phyloP scores from a whole-genome alignment of 106 monocot genomes.

The Dactylorhiza incarnata region DNA sequence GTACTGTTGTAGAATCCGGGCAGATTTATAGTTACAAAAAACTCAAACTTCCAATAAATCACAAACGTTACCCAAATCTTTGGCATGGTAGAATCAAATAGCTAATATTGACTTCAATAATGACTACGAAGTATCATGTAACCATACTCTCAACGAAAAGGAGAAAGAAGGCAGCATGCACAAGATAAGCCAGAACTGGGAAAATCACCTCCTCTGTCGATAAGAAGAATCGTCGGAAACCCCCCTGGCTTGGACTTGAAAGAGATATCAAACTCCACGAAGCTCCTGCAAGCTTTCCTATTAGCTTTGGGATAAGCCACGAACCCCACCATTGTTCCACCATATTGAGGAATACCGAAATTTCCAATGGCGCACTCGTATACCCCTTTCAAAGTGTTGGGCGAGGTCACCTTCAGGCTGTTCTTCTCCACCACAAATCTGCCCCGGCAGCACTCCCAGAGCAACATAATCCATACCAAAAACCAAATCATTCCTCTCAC shows the following conservation, averaged over 20 bases:
- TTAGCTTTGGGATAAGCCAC: slow-evolving; percentile 34
- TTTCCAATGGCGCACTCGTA: slow-evolving; percentile 28
- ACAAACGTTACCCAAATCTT: no score
- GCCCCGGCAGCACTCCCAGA: slow-evolving; percentile 14
- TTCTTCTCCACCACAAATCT: slow-evolving; percentile 68
- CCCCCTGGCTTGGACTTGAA: slow-evolving; percentile 39
- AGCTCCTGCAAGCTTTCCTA: slow-evolving; percentile 35
- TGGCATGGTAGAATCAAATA: background rate
- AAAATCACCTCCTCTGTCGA: slow-evolving; percentile 51
- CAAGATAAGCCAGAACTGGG: background rate
- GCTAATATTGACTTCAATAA: background rate
- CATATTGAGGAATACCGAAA: slow-evolving; percentile 45
- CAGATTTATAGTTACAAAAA: no score
- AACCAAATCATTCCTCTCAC: slow-evolving; percentile 25
- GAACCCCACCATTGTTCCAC: slow-evolving; percentile 53
- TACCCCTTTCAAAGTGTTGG: slow-evolving; percentile 24
- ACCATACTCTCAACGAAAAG: background rate
- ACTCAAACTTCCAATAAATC: no score
- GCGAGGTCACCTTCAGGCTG: slow-evolving; percentile 41
- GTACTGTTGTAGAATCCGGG: no score
- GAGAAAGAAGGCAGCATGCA: background rate
- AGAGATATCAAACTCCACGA: slow-evolving; percentile 26
- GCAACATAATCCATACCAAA: slow-evolving; percentile 11
- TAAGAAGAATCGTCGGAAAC: slow-evolving; percentile 45
- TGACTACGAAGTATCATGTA: background rate